These are phyloP conservation scores for Yamadazyma sp. DNA, from an alignment of 1,139 yeast genomes.

Conservation along the genomic window DNA sequence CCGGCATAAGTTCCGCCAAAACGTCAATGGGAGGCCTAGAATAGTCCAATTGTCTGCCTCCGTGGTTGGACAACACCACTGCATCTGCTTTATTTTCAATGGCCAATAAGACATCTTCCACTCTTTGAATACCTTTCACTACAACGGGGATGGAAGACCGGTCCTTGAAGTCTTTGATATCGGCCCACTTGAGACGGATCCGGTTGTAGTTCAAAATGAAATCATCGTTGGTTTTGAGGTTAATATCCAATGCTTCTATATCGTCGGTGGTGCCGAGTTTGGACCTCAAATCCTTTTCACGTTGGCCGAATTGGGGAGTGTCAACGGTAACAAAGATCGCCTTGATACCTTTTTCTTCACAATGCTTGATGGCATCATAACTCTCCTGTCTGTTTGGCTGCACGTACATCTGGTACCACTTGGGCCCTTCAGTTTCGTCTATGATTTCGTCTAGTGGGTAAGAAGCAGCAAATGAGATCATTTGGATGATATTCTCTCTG, in stretches of 20 bases:
- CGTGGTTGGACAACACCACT: constrained; percentile 54
- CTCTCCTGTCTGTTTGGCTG: constrained; percentile 29
- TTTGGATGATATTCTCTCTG: constrained; percentile 47
- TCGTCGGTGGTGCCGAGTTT: constrained; percentile 17
- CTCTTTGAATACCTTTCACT: constrained; percentile 51
- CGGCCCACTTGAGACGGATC: constrained; percentile 21
- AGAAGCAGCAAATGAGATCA: constrained; percentile 60
- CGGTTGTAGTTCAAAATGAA: constrained; percentile 14
- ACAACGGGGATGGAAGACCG: constrained; percentile 33
- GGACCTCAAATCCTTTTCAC: constrained; percentile 27
- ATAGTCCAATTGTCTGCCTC: constrained; percentile 54
- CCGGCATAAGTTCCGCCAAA: constrained; percentile 44
- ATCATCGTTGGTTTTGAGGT: constrained; percentile 11
- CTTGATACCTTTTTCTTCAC: constrained; percentile 26
- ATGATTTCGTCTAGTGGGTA: constrained; percentile 58
- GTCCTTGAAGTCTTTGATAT: constrained; percentile 19
- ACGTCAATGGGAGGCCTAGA: constrained; percentile 49
- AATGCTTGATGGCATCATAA: constrained; percentile 21
- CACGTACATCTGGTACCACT: constrained; percentile 49
- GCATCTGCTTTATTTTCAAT: constrained; percentile 46
- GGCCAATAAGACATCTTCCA: constrained; percentile 51
- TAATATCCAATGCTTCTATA: constrained; percentile 15
- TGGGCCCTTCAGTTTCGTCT: constrained; percentile 33
- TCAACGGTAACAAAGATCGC: constrained; percentile 30
- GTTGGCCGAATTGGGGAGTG: constrained; percentile 25